These are phyloP conservation scores for Hibiscus mutabilis DNA, from an alignment of 345 rosid species.

Conservation along the genomic window DNA sequence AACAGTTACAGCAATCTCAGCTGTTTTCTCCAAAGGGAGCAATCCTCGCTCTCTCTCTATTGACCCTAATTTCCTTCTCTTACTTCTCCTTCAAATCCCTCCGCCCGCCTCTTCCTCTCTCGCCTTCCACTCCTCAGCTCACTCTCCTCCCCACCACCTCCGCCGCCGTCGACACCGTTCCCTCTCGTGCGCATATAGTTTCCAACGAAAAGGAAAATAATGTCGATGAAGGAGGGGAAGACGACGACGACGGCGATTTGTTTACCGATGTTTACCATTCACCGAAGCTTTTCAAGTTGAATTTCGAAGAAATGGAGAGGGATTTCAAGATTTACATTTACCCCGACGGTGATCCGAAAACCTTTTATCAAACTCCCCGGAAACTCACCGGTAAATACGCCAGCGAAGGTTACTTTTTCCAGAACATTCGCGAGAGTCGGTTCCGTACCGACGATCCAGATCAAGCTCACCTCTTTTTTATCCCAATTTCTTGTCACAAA, in stretches of 20 bases:
- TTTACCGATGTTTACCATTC: slow-evolving; percentile 56
- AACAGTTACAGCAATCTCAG: slow-evolving; percentile 25
- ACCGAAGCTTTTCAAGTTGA: slow-evolving; percentile 51
- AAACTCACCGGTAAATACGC: slow-evolving; percentile 93
- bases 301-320: slow-evolving; percentile 77
- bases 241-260: slow-evolving; percentile 15
- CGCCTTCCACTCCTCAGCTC: slow-evolving; percentile 24
- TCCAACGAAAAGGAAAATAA: background rate
- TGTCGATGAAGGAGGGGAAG: background rate
- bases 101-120: slow-evolving; percentile 23
- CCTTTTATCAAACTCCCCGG: slow-evolving; percentile 88
- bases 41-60: slow-evolving; percentile 52
- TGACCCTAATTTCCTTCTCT: slow-evolving; percentile 63
- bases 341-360: slow-evolving; percentile 90
- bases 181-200: slow-evolving; percentile 15
- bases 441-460: slow-evolving; percentile 78
- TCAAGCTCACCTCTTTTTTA: slow-evolving; percentile 80
- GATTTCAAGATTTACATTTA: slow-evolving; percentile 77
- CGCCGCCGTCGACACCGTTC: background rate
- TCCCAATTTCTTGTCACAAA: slow-evolving; percentile 94
- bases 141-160: background rate
- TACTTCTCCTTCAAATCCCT: slow-evolving; percentile 61
- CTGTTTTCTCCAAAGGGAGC: slow-evolving; percentile 59
- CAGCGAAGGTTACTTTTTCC: slow-evolving; percentile 97
- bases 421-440: slow-evolving; percentile 69